Evolutionary conservation across 257 asterid species (phyloP).

Genomic region (Solanum etuberosum): DNA sequence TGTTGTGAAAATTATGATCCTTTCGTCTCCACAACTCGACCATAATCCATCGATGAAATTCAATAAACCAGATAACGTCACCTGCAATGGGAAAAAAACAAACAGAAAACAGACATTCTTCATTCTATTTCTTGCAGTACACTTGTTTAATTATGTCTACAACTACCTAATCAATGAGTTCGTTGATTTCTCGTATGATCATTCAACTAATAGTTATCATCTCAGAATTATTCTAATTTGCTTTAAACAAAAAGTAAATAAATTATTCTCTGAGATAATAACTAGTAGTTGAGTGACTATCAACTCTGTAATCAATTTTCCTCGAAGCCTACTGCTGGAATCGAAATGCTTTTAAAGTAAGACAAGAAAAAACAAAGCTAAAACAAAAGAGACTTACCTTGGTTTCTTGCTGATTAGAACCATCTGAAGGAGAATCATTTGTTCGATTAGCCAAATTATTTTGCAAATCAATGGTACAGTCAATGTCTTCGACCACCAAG

Average conservation of each 20-base stretch:
- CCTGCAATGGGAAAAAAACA: conserved; percentile 9
- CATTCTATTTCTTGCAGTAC: neutral
- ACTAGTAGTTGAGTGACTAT: neutral
- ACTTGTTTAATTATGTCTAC: neutral
- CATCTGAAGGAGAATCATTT: neutral
- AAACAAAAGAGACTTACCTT: conserved; percentile 12
- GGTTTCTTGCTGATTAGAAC: conserved; percentile 7
- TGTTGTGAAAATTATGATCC: conserved; percentile 62
- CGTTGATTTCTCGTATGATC: neutral
- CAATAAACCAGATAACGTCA: conserved; percentile 51
- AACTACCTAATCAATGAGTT: neutral
- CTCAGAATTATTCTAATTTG: no score
- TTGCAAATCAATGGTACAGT: conserved; percentile 48
- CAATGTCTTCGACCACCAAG: conserved; percentile 64
- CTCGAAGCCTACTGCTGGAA: neutral
- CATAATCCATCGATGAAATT: conserved; percentile 67
- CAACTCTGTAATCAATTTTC: neutral
- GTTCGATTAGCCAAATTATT: conserved; percentile 23
- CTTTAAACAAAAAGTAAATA: neutral
- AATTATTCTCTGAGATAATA: neutral
- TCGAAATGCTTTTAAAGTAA: neutral
- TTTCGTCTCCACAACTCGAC: conserved; percentile 63
- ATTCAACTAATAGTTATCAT: no score
- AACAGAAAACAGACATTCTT: neutral
- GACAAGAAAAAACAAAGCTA: neutral